Conservation (phyloP, 2,329 filamentous ascomycete species). For the Diplodia mutila region DNA sequence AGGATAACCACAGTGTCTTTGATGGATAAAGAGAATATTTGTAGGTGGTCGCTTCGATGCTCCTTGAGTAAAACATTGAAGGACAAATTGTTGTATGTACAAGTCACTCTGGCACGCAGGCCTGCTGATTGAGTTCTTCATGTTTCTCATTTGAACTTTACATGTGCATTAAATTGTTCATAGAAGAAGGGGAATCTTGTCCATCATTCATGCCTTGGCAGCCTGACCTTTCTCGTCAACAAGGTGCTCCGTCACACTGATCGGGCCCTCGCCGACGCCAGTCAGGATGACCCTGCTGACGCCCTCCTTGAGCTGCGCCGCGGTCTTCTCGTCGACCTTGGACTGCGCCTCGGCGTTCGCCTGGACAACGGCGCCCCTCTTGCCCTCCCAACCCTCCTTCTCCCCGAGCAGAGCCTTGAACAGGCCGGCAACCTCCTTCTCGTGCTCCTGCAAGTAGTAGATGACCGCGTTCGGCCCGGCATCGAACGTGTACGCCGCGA, state of each 20-base stretch:
- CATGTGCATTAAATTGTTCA: background rate
- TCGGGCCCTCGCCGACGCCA: constrained; percentile 84
- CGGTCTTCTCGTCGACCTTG: constrained; percentile 56
- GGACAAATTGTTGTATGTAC: too few relatives aligned
- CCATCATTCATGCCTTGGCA: constrained; percentile 23
- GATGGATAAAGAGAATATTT: background rate
- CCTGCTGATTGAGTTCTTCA: background rate
- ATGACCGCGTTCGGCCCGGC: constrained; percentile 96
- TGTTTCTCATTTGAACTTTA: background rate
- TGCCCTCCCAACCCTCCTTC: constrained; percentile 72
- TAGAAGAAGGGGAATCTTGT: background rate
- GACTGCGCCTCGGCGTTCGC: constrained; percentile 61
- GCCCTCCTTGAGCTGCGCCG: constrained; percentile 67
- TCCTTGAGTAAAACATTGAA: too few relatives aligned
- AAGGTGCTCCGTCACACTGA: constrained; percentile 76
- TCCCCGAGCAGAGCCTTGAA: constrained; percentile 70
- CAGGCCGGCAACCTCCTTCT: constrained; percentile 71
- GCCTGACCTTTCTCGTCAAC: constrained; percentile 62
- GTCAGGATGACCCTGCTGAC: constrained; percentile 91
- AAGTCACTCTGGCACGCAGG: too few relatives aligned
- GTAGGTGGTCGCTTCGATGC: too few relatives aligned
- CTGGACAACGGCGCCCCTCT: constrained; percentile 58
- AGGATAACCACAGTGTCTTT: background rate
- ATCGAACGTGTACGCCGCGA: constrained; percentile 96
- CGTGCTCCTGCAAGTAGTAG: constrained; percentile 86